phyloP scores from a whole-genome alignment of 2,329 filamentous ascomycete species.

The Pseudopyrenochaeta lycopersici region DNA sequence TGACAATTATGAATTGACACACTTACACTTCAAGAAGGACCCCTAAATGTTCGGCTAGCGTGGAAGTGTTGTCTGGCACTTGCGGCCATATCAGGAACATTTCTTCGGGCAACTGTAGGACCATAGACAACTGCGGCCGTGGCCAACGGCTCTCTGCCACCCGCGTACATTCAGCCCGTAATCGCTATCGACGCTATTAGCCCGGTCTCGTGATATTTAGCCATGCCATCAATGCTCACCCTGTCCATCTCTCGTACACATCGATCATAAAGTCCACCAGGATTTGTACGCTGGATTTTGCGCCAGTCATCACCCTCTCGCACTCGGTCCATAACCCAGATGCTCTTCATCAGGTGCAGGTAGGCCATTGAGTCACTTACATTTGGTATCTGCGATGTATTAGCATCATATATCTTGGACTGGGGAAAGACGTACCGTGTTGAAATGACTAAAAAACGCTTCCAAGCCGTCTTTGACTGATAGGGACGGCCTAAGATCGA shows the following conservation, averaged over 20 bases:
- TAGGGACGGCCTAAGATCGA: neutral
- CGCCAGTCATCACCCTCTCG: conserved; percentile 10
- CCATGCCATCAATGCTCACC: too few species aligned
- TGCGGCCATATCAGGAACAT: conserved; percentile 14
- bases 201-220: too few species aligned
- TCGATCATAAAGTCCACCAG: conserved; percentile 13
- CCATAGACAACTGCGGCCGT: conserved; percentile 2
- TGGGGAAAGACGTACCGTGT: too few species aligned
- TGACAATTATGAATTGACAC: too few species aligned
- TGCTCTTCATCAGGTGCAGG: conserved; percentile 15
- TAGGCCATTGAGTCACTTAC: conserved; percentile 9
- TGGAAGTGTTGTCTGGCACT: neutral
- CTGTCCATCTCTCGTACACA: conserved; percentile 12
- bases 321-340: conserved; percentile 19
- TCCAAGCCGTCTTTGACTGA: conserved; percentile 12
- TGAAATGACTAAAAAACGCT: conserved; percentile 16
- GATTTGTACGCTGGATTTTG: conserved; percentile 7
- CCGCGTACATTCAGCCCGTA: conserved; percentile 13
- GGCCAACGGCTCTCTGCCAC: neutral
- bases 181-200: too few species aligned
- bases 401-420: too few species aligned
- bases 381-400: too few species aligned
- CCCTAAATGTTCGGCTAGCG: neutral
- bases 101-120: conserved; percentile 13
- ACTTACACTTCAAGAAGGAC: conserved; percentile 9